Evolutionary conservation across 2,329 filamentous ascomycete genomes (phyloP).

Genomic region (Tolypocladium guangdongense): DNA sequence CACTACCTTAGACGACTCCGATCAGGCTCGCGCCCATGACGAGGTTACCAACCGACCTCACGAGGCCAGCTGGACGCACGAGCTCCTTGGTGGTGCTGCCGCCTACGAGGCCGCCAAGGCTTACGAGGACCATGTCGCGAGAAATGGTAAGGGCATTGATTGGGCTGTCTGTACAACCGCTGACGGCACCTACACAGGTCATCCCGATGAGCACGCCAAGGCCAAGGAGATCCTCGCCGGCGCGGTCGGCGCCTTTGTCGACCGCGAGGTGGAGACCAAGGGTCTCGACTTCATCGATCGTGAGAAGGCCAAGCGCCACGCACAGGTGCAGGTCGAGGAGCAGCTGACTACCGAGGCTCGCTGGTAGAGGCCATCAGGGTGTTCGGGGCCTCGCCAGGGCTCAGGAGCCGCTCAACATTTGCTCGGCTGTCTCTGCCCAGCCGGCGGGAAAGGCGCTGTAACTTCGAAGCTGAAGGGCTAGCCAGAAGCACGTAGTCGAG

Average conservation of each 20-base stretch:
- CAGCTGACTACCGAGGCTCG: constrained; percentile 9
- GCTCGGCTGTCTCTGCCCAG: not conserved
- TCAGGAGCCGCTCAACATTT: not conserved
- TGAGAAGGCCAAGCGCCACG: constrained; percentile 19
- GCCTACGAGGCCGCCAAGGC: constrained; percentile 20
- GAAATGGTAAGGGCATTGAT: constrained; percentile 9
- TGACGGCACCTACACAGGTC: constrained; percentile 7
- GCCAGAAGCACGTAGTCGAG: not conserved
- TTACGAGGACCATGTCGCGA: constrained; percentile 17
- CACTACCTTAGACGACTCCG: constrained; percentile 10
- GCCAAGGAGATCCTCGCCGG: constrained; percentile 19
- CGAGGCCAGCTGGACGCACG: constrained; percentile 19
- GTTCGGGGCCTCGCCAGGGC: not conserved
- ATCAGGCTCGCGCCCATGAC: constrained; percentile 14
- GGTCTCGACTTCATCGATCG: constrained; percentile 16
- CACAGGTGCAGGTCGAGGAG: constrained; percentile 12
- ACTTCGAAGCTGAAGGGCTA: not conserved
- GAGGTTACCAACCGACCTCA: constrained; percentile 13
- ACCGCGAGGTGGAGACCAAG: constrained; percentile 18
- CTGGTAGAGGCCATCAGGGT: not conserved
- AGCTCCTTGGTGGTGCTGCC: constrained; percentile 18
- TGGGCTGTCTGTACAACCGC: not conserved
- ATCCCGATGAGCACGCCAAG: constrained; percentile 14
- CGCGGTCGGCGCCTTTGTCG: constrained; percentile 18
- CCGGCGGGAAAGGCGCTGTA: too few species aligned